Base-by-base conservation (phyloP, 257 asterid genomes). In the Ajuga chamaepitys region DNA sequence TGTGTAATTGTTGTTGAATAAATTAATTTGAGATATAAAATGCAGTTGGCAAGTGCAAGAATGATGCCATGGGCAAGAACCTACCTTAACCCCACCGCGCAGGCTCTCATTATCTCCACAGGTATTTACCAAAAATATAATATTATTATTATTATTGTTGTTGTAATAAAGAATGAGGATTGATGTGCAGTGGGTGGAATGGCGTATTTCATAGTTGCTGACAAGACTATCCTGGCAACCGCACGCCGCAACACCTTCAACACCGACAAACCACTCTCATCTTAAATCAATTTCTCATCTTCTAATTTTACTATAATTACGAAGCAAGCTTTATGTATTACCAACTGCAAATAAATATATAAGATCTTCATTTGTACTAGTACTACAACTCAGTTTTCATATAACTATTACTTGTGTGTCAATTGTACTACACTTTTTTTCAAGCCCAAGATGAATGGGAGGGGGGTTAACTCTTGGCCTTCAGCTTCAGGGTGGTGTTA, bases 121-220 rank as follows among this genome's bases (percentile, higher is more conserved):
- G 91, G 91, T 86, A n/a, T n/a, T n/a, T n/a, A n/a, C n/a, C n/a
- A n/a, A n/a, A n/a, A n/a, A 11, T 3, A 9, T 11, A 4, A 22
- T 26, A 24, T 26, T 52, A 24, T 26, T 5, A 6, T 6, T 0
- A 32, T 3, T 16, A 2, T 16, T 3, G 21, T 41, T n/a, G 58
- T 4, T 38, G 25, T 46, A 11, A 5, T 38, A 30, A 52, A 20
- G 30, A n/a, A 26, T 54, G 4, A 1, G 24, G 1, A 3, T 4
- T 34, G 37, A 4, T 8, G 7, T n/a, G n/a, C 57, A 77, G 95
- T 70, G 68, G 98, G 86, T 26, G 98, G 96, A 53, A 85, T 88
- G 96, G 85, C 96, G 4, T 91, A 88, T 34, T 91, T 91, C 83
- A 77, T 91, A 13, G 96, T 91, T 55, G 96, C 96, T 10, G 98